A percentile compares a stretch with the other conserved stretches of the same genome.
Conservation (phyloP, 2,329 filamentous ascomycete species). For the Hypocrella siamensis region DNA sequence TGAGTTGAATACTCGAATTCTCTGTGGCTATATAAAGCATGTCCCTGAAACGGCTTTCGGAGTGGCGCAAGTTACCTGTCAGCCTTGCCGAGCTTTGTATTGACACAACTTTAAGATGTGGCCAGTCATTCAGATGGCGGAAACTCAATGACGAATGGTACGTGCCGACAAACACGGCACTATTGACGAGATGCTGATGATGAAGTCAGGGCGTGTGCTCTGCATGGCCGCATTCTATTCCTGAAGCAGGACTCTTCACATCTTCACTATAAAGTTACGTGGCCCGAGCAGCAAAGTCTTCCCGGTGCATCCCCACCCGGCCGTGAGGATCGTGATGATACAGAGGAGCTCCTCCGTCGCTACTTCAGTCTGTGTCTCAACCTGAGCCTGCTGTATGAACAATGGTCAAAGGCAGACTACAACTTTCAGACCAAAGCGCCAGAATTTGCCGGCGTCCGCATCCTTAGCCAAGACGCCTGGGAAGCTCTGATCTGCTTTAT, state of each 20-base stretch:
- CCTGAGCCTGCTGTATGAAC: conserved; percentile 57
- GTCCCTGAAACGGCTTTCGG: conserved; percentile 36
- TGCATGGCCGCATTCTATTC: conserved; percentile 72
- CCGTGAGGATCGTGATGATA: conserved; percentile 40
- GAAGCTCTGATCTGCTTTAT: conserved; percentile 90
- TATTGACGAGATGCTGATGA: background rate
- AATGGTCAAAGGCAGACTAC: conserved; percentile 73
- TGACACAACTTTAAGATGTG: conserved; percentile 84
- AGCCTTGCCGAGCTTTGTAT: conserved; percentile 78
- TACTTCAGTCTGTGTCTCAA: conserved; percentile 83
- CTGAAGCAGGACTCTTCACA: conserved; percentile 66
- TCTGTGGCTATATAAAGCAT: conserved; percentile 11
- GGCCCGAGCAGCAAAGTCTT: conserved; percentile 20
- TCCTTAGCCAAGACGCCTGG: conserved; percentile 91
- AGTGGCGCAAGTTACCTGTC: conserved; percentile 80
- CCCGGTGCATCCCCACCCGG: background rate
- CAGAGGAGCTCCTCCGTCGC: conserved; percentile 56
- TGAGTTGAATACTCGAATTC: no score
- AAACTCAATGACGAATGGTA: conserved; percentile 76
- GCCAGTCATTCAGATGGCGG: conserved; percentile 93
- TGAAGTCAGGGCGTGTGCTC: conserved; percentile 52
- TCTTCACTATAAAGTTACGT: conserved; percentile 67
- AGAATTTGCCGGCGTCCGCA: conserved; percentile 79
- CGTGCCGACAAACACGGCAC: conserved; percentile 5
- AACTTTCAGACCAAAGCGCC: conserved; percentile 84